Percentiles rank a stretch among this genome's conserved stretches.
Evolutionary conservation across 148 eudicot species (phyloP).

Genomic region (Beta vulgaris): DNA sequence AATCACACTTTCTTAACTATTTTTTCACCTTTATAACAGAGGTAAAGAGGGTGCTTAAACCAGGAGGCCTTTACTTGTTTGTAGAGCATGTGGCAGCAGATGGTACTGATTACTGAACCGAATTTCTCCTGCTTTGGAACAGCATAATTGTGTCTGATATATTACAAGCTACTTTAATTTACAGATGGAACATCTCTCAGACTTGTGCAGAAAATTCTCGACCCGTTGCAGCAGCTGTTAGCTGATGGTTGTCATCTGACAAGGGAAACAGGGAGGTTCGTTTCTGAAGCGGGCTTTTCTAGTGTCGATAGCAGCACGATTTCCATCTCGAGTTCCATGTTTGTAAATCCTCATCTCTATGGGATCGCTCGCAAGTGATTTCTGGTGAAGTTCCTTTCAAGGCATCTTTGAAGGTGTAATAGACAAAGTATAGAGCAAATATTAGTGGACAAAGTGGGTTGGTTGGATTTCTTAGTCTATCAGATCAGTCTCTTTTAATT

Average conservation of each 20-base stretch:
- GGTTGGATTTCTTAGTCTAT: conserved; percentile 15
- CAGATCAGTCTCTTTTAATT: not conserved
- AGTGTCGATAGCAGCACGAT: conserved; percentile 38
- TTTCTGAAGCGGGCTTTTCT: conserved; percentile 75
- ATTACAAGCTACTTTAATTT: not conserved
- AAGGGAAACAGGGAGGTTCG: conserved; percentile 53
- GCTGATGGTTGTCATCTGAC: conserved; percentile 87
- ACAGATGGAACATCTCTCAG: conserved; percentile 69
- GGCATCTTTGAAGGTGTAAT: not conserved
- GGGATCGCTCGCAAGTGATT: conserved; percentile 69
- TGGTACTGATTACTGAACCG: conserved; percentile 48
- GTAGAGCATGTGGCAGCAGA: conserved; percentile 88
- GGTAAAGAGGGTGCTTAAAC: conserved; percentile 82
- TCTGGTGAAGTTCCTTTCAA: not conserved
- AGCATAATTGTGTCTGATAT: not conserved
- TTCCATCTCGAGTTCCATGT: conserved; percentile 43
- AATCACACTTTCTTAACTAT: not conserved
- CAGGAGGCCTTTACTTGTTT: conserved; percentile 77
- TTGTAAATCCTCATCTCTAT: conserved; percentile 63
- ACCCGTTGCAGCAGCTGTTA: conserved; percentile 73
- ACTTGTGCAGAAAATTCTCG: conserved; percentile 52
- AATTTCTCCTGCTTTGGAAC: not conserved
- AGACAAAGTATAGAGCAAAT: not conserved
- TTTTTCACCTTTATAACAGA: conserved; percentile 34
- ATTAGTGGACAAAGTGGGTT: conserved; percentile 14